Conservation (phyloP, 495 filamentous ascomycete genomes). For the Penicillium lagena region DNA sequence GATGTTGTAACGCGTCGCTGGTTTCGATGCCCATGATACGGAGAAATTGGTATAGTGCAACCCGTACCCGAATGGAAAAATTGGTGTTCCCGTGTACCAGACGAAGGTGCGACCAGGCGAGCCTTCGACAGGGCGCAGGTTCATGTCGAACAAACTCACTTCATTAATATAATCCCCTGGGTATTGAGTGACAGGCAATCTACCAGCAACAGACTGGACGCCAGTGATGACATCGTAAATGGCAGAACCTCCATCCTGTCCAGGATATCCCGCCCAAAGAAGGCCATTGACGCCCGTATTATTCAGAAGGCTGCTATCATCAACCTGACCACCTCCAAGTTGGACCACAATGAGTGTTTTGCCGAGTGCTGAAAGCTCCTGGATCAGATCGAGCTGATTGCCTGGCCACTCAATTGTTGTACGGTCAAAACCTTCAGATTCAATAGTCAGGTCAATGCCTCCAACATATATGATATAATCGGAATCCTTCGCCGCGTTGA, state of each 20-base stretch:
- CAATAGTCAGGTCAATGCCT: slow-evolving; percentile 44
- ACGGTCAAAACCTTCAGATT: slow-evolving; percentile 44
- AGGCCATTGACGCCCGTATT: slow-evolving; percentile 39
- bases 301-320: slow-evolving; percentile 39
- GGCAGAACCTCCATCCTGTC: slow-evolving; percentile 43
- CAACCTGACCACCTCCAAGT: slow-evolving; percentile 46
- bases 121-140: slow-evolving; percentile 31
- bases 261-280: slow-evolving; percentile 48
- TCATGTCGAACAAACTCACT: slow-evolving; percentile 46
- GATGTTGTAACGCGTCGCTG: too few species aligned
- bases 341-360: slow-evolving; percentile 48
- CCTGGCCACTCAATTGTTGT: slow-evolving; percentile 42
- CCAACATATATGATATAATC: slow-evolving; percentile 47
- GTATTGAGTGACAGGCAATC: slow-evolving; percentile 49
- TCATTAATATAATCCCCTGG: slow-evolving; percentile 41
- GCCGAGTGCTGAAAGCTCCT: slow-evolving; percentile 30
- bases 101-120: slow-evolving; percentile 42
- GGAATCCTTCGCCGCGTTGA: slow-evolving; percentile 34
- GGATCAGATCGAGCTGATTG: slow-evolving; percentile 45
- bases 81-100: slow-evolving; percentile 44
- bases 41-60: slow-evolving; percentile 38
- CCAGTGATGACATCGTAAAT: slow-evolving; percentile 43
- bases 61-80: slow-evolving; percentile 43
- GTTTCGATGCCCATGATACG: too few species aligned
- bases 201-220: slow-evolving; percentile 39